Evolutionary conservation across 306 rosid species (phyloP).

Genomic region (Castanea sativa): DNA sequence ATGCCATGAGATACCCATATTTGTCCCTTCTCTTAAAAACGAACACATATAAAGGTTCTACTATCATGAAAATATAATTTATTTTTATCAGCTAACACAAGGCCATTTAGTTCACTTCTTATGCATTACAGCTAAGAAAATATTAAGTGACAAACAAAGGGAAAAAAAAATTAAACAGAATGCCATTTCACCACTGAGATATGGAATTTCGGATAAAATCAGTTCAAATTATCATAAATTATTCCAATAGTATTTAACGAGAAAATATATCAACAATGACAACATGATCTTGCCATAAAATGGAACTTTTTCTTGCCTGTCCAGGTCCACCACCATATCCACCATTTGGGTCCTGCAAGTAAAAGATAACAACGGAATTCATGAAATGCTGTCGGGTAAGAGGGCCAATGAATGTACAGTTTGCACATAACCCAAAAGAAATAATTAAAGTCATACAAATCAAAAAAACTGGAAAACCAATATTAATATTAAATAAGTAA

Average conservation of each 20-base stretch:
- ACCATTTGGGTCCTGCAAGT: slow-evolving; percentile 76
- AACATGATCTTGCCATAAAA: not conserved
- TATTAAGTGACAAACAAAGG: slow-evolving; percentile 12
- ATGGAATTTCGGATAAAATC: not conserved
- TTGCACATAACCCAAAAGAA: not conserved
- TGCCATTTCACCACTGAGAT: not conserved
- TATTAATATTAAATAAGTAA: not conserved
- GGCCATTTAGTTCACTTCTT: not conserved
- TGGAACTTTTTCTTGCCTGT: slow-evolving; percentile 63
- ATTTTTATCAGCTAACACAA: not conserved
- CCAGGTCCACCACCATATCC: slow-evolving; percentile 98
- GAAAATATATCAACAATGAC: slow-evolving; percentile 12
- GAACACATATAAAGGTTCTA: not conserved
- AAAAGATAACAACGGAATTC: slow-evolving; percentile 18
- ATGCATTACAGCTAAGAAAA: not conserved
- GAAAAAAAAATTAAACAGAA: not conserved
- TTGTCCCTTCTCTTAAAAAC: not conserved
- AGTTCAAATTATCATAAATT: not conserved
- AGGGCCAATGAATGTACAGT: not conserved
- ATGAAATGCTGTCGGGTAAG: not conserved
- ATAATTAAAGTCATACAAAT: not conserved
- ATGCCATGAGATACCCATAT: not conserved
- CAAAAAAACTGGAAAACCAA: not conserved
- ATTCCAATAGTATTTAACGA: slow-evolving; percentile 5
- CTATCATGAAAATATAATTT: slow-evolving; percentile 6